Base-by-base conservation (phyloP, 768 basidiomycete species). In the Inosperma sp. region DNA sequence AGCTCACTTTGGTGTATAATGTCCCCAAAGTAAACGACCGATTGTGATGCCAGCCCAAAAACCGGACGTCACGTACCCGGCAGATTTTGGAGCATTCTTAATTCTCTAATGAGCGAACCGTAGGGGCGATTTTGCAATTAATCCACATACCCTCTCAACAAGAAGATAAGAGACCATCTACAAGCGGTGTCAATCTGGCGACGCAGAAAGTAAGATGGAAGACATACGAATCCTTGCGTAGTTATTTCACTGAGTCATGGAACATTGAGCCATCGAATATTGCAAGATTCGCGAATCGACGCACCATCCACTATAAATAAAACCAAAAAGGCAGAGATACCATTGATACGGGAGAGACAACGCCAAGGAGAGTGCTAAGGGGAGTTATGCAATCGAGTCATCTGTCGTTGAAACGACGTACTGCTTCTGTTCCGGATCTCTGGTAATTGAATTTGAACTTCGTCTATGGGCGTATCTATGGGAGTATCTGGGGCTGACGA, bases 41-140 rank as follows among this genome's bases (percentile, higher is more conserved):
- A n/a, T n/a, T n/a, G n/a, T n/a, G n/a, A n/a, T n/a, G n/a, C n/a
- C n/a, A n/a, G n/a, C n/a, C n/a, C n/a, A n/a, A n/a, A n/a, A n/a
- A n/a, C n/a, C n/a, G n/a, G n/a, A n/a, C n/a, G n/a, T n/a, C n/a
- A n/a, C n/a, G n/a, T n/a, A n/a, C n/a, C n/a, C n/a, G n/a, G n/a
- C n/a, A n/a, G n/a, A n/a, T n/a, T n/a, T n/a, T n/a, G n/a, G n/a
- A n/a, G n/a, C n/a, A n/a, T n/a, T n/a, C 66, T 23, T 80, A n/a
- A 74, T 16, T 73, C 72, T 25, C 78, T 57, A 0, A 73, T 74
- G 51, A 78, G 72, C 1, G 80, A 80, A 21, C 67, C 78, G 79
- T 80, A 82, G 63, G 80, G 81, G 1, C 81, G 80, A 30, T 76
- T 76, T 1, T 76, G 73, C 3, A 79, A 78, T 56, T 81, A 83